phyloP scores from a whole-genome alignment of 768 basidiomycete genomes.

The Boletus barrowsii region DNA sequence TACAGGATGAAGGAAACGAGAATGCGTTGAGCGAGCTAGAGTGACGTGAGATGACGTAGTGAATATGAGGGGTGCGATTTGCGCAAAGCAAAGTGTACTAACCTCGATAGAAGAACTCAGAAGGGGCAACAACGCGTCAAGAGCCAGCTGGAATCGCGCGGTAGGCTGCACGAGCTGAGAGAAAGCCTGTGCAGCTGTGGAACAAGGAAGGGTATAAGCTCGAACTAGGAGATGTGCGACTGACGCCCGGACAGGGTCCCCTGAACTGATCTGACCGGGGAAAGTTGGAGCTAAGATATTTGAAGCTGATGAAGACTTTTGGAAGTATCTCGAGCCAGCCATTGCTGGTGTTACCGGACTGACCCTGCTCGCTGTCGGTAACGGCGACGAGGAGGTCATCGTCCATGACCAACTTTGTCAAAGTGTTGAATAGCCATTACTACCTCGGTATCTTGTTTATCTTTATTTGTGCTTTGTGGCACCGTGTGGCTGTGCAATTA shows the following conservation, averaged over 20 bases:
- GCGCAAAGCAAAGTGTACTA: slow-evolving; percentile 22
- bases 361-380: slow-evolving; percentile 32
- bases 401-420: slow-evolving; percentile 22
- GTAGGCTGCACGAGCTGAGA: slow-evolving; percentile 71
- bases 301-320: slow-evolving; percentile 32
- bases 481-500: slow-evolving; percentile 1
- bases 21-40: slow-evolving; percentile 68
- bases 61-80: slow-evolving; percentile 15
- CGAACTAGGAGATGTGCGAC: slow-evolving; percentile 64
- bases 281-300: slow-evolving; percentile 35
- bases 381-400: slow-evolving; percentile 34
- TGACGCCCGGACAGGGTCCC: slow-evolving; percentile 52
- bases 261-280: slow-evolving; percentile 32
- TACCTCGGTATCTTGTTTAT: slow-evolving; percentile 11
- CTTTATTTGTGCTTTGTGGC: slow-evolving; percentile 25
- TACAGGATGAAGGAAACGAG: slow-evolving; percentile 78
- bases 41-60: slow-evolving; percentile 10
- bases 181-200: slow-evolving; percentile 73
- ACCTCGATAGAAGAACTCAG: slow-evolving; percentile 61
- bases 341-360: slow-evolving; percentile 18
- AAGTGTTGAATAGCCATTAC: not conserved
- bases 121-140: slow-evolving; percentile 76
- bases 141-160: slow-evolving; percentile 78
- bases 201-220: slow-evolving; percentile 71
- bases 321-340: slow-evolving; percentile 34